Evolutionary conservation across 140 eudicot species (phyloP), one percentile per base, ranked within the genome.

Genomic region (Flaveria floridana): DNA sequence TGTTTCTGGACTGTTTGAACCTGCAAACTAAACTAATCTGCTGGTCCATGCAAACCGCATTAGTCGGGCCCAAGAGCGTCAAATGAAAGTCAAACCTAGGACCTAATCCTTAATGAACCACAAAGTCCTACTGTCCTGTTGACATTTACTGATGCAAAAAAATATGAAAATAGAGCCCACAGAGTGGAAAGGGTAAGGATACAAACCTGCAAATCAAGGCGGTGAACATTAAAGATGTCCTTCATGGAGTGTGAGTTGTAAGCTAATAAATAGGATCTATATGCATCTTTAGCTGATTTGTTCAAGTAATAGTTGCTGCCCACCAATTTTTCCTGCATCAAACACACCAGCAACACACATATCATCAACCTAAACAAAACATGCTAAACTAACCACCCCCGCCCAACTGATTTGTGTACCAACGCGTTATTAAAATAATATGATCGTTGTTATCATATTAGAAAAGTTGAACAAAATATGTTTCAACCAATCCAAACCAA

Each of bases 181-280:
- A 52, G 59, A 57, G 70, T 64, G 16, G 6, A 39, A 65, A 65
- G 12, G 2, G 58, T 37, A 66, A 44, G 11, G 1, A 12, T 21
- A 72, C 19, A 48, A 84, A 90, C 99, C 99, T 93, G 97, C 51
- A 88, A 77, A 78, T 93, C 89, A 1, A 94, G 96, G 37, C 87
- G 81, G 57, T 86, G 97, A 61, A 89, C 97, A 71, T 88, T 83
- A 69, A 90, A 94, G 50, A 94, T 86, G 68, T 94, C 97, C 80
- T 94, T 94, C 95, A 87, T 88, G 15, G 97, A 88, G 68, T 94
- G 99, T 15, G 97, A 91, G 82, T 89, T 91, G 62, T 94, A 94
- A 0, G 99, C 89, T 57, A 88, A 81, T 25, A 94, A 46, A 76
- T 88, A 94, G 21, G 97, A 79, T 80, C 96, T 84, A 71, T 90